These are phyloP conservation scores for Tylopilus sp. DNA, from an alignment of 768 basidiomycete species.

Conservation along the genomic window DNA sequence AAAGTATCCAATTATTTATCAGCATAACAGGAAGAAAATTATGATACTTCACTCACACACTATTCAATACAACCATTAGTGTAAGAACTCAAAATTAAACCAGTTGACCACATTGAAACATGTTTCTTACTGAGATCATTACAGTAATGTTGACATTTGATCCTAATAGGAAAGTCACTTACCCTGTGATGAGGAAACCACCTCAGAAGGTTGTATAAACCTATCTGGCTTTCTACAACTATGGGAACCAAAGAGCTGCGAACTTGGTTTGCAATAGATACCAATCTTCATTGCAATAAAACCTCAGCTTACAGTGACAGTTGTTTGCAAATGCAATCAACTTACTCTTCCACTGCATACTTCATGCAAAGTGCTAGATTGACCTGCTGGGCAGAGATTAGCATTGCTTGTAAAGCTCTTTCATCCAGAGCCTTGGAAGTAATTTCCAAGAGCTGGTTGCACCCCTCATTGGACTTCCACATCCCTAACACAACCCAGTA, in stretches of 20 bases:
- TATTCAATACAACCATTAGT: too few species aligned
- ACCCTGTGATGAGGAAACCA: constrained; percentile 6
- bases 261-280: not conserved
- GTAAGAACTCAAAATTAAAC: too few species aligned
- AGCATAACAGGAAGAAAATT: too few species aligned
- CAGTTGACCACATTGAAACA: too few species aligned
- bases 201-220: not conserved
- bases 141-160: too few species aligned
- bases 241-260: not conserved
- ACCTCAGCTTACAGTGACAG: not conserved
- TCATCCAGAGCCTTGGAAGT: not conserved
- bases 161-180: too few species aligned
- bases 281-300: not conserved
- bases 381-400: constrained; percentile 6
- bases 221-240: too few species aligned
- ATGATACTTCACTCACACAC: too few species aligned
- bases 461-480: not conserved
- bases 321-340: too few species aligned
- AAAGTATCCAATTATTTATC: too few species aligned
- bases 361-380: constrained; percentile 5
- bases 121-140: too few species aligned
- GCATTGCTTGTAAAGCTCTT: not conserved
- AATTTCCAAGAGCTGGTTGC: not conserved
- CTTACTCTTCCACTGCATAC: constrained; percentile 5
- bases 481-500: too few species aligned